These are phyloP conservation scores for Globisporangium emineosum DNA, from an alignment of 352 stramenopile species.

Conservation along the genomic window DNA sequence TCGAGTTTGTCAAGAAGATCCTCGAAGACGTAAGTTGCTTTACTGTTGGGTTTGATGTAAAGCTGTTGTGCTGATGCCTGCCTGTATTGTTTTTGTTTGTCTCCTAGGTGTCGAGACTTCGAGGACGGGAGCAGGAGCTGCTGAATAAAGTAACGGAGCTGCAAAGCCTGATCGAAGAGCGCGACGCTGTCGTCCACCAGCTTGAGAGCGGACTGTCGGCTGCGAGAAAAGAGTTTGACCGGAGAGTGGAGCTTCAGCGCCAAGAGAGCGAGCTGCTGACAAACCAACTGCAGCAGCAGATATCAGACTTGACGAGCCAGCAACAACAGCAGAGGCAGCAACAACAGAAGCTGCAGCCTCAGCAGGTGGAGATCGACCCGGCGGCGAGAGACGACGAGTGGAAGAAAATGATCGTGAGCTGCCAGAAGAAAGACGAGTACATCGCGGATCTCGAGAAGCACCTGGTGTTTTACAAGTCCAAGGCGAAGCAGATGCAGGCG, in stretches of 20 bases:
- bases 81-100: too few species aligned
- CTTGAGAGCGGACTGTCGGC: constrained; percentile 59
- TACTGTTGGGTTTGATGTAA: too few species aligned
- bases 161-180: constrained; percentile 40
- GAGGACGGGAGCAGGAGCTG: constrained; percentile 44
- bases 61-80: too few species aligned
- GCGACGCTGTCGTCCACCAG: constrained; percentile 44
- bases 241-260: constrained; percentile 46
- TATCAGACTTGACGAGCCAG: constrained; percentile 27
- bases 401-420: constrained; percentile 65
- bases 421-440: constrained; percentile 83
- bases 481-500: constrained; percentile 82
- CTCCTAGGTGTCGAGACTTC: too few species aligned
- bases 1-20: constrained; percentile 40
- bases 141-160: constrained; percentile 33
- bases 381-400: constrained; percentile 57
- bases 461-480: constrained; percentile 84
- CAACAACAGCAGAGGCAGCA: constrained; percentile 20
- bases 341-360: constrained; percentile 15
- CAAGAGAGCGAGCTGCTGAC: constrained; percentile 36
- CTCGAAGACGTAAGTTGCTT: constrained; percentile 52
- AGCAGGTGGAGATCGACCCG: constrained; percentile 24
- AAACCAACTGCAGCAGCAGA: constrained; percentile 37
- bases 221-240: constrained; percentile 71
- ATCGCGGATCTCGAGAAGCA: constrained; percentile 82